Percentiles rank a stretch among this genome's conserved stretches.
These are phyloP conservation scores for Colletotrichum sp. DNA, from an alignment of 2,329 filamentous ascomycete genomes.

Conservation along the genomic window DNA sequence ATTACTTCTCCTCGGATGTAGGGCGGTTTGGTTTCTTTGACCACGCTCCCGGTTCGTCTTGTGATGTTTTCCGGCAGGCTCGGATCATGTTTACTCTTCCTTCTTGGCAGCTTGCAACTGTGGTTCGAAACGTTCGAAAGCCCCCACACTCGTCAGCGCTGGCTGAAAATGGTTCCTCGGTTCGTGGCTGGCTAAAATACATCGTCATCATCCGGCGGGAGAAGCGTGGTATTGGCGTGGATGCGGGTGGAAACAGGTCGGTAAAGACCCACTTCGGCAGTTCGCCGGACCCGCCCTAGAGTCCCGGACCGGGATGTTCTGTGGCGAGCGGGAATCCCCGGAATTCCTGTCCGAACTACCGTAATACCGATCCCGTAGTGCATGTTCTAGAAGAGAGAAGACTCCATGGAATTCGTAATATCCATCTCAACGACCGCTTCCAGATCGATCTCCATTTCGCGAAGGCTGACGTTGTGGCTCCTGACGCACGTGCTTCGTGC, in stretches of 20 bases:
- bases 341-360: neutral
- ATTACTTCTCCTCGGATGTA: neutral
- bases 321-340: neutral
- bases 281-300: neutral
- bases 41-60: neutral
- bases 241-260: neutral
- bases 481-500: neutral
- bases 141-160: neutral
- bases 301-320: neutral
- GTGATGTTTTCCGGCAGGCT: neutral
- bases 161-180: neutral
- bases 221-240: neutral
- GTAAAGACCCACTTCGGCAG: slow-evolving; percentile 3
- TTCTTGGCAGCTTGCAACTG: neutral
- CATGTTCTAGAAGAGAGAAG: neutral
- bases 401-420: neutral
- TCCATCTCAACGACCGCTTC: neutral
- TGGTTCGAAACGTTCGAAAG: neutral
- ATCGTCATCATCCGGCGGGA: neutral
- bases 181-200: neutral
- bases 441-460: neutral
- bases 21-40: neutral
- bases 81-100: neutral
- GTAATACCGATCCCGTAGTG: neutral
- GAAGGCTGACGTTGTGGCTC: neutral